Conservation (phyloP, 2,329 filamentous ascomycete species). For the Lojkania enalia region DNA sequence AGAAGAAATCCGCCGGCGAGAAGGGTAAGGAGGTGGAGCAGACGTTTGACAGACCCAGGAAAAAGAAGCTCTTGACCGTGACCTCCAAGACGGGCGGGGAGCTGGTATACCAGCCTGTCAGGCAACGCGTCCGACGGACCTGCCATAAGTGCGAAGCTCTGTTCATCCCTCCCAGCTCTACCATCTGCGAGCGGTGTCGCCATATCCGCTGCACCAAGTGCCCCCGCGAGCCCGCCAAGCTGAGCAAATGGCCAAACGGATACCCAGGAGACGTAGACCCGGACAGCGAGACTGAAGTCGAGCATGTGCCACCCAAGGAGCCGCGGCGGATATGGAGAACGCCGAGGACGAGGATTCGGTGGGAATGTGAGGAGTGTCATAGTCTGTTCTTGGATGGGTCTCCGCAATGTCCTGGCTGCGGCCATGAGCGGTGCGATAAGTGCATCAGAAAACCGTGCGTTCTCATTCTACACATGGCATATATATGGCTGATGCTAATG, state of each 20-base stretch:
- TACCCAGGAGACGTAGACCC: conserved; percentile 65
- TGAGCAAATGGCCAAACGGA: conserved; percentile 68
- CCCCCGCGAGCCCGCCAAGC: conserved; percentile 75
- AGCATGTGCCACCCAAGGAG: conserved; percentile 25
- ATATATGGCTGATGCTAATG: conserved; percentile 12
- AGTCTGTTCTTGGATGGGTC: conserved; percentile 60
- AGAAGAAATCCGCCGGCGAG: conserved; percentile 57
- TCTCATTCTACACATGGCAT: not conserved
- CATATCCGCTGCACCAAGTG: conserved; percentile 80
- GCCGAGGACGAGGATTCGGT: conserved; percentile 50
- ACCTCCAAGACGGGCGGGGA: conserved; percentile 70
- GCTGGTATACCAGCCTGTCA: conserved; percentile 69
- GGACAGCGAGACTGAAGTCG: conserved; percentile 38
- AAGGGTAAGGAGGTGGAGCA: conserved; percentile 32
- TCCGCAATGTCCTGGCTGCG: conserved; percentile 62
- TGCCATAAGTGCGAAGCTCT: conserved; percentile 74
- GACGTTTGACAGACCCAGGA: conserved; percentile 53
- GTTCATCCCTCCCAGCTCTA: conserved; percentile 57
- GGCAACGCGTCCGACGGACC: conserved; percentile 72
- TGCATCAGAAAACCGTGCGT: conserved; percentile 60
- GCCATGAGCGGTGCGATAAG: conserved; percentile 61
- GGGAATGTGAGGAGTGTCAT: conserved; percentile 65
- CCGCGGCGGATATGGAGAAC: conserved; percentile 48
- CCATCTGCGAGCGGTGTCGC: conserved; percentile 68
- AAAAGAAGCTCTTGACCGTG: conserved; percentile 60